Percentiles rank a stretch among this genome's conserved stretches.
These are phyloP conservation scores for Backusella westeae DNA, from an alignment of 192 early-diverging fungal genomes.

Conservation along the genomic window DNA sequence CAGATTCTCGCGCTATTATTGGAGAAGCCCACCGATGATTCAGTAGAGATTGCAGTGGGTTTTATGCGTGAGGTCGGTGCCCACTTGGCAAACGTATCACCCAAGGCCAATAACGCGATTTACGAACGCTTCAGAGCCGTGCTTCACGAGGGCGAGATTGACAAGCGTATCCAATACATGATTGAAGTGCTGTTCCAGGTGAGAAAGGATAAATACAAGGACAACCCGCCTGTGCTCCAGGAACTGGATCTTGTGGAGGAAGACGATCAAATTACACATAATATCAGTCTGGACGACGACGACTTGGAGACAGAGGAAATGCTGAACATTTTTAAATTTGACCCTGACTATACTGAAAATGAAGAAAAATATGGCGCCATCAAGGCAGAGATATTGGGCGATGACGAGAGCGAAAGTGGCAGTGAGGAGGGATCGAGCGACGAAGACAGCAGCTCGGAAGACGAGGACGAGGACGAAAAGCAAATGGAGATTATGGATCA, in stretches of 20 bases:
- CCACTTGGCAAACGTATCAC: slow-evolving; percentile 73
- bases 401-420: slow-evolving; percentile 54
- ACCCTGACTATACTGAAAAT: slow-evolving; percentile 76
- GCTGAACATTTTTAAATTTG: slow-evolving; percentile 83
- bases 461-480: slow-evolving; percentile 40
- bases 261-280: slow-evolving; percentile 94
- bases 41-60: slow-evolving; percentile 93
- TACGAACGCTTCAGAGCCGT: slow-evolving; percentile 93
- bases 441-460: slow-evolving; percentile 44
- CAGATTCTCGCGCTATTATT: slow-evolving; percentile 82
- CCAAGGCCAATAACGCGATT: slow-evolving; percentile 75
- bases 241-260: slow-evolving; percentile 92
- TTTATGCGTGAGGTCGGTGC: slow-evolving; percentile 90
- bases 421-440: slow-evolving; percentile 45
- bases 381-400: slow-evolving; percentile 85
- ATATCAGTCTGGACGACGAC: slow-evolving; percentile 79
- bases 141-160: slow-evolving; percentile 90
- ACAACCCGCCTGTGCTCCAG: slow-evolving; percentile 70
- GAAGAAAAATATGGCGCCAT: slow-evolving; percentile 82
- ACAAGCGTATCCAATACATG: slow-evolving; percentile 96
- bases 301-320: slow-evolving; percentile 77
- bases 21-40: slow-evolving; percentile 88
- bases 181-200: slow-evolving; percentile 96
- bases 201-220: slow-evolving; percentile 91
- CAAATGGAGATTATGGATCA: slow-evolving; percentile 78